Conservation (phyloP, 306 rosid species). For the Acacia crassicarpa region DNA sequence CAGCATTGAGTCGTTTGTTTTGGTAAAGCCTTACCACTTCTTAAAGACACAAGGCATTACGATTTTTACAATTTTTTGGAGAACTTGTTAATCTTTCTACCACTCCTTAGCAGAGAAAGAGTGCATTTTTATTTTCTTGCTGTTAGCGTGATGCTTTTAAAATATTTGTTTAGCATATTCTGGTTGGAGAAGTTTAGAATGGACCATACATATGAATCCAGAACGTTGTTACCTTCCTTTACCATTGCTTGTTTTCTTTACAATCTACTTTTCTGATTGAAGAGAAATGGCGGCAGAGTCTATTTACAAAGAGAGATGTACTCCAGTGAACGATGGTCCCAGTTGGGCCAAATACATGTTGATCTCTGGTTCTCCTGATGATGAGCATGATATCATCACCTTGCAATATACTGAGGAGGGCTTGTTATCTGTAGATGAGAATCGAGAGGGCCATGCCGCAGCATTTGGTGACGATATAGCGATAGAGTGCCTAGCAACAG, state of each 20-base stretch:
- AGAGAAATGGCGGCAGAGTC: slow-evolving; percentile 96
- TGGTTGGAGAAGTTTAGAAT: slow-evolving; percentile 15
- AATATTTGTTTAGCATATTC: neutral
- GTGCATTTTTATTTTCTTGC: neutral
- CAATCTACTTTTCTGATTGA: slow-evolving; percentile 37
- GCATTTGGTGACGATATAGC: slow-evolving; percentile 99
- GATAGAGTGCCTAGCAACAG: slow-evolving; percentile 97
- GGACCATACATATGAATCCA: slow-evolving; percentile 2
- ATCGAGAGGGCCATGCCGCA: slow-evolving; percentile 87
- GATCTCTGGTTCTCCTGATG: slow-evolving; percentile 79
- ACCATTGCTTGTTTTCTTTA: slow-evolving; percentile 26
- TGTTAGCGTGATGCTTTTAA: neutral
- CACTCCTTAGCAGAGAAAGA: neutral
- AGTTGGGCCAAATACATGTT: slow-evolving; percentile 99
- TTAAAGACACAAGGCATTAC: neutral
- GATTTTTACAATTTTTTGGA: neutral
- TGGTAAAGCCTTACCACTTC: neutral
- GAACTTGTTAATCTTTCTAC: neutral
- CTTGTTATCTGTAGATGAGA: slow-evolving; percentile 82
- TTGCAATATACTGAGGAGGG: slow-evolving; percentile 96
- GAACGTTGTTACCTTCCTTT: neutral
- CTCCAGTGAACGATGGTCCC: slow-evolving; percentile 72
- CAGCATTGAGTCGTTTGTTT: neutral
- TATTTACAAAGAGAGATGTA: slow-evolving; percentile 89
- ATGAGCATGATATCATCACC: slow-evolving; percentile 88